phyloP scores from a whole-genome alignment of 208 protist genomes.

The Leishmania braziliensis region DNA sequence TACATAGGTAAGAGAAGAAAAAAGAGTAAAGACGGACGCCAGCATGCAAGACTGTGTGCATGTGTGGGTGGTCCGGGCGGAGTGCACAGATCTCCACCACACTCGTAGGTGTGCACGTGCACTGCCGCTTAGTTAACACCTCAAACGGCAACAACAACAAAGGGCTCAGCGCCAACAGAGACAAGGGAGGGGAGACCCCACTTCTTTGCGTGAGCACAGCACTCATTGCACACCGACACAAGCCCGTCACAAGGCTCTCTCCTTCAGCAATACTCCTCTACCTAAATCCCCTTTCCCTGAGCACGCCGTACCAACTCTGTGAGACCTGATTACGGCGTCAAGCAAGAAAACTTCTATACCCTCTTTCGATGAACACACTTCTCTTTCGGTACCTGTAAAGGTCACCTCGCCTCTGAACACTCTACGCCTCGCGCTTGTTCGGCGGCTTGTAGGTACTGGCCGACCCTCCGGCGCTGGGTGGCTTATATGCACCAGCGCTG shows the following conservation, averaged over 20 bases:
- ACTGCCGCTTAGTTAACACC: no score
- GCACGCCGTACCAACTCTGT: not conserved
- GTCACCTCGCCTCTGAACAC: not conserved
- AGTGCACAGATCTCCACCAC: not conserved
- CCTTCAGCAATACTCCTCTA: not conserved
- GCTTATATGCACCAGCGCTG: conserved; percentile 12
- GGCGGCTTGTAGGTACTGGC: conserved; percentile 17
- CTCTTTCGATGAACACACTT: not conserved
- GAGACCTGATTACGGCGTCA: not conserved
- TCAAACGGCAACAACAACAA: not conserved
- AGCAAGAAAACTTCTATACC: not conserved
- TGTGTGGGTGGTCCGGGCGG: not conserved
- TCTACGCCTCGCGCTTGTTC: conserved; percentile 33
- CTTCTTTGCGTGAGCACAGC: not conserved
- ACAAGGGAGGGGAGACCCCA: not conserved
- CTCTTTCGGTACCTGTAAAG: no score
- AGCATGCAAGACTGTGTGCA: not conserved
- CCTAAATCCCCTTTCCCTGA: not conserved
- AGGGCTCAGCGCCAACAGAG: not conserved
- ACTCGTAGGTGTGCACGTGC: no score
- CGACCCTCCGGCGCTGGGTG: not conserved
- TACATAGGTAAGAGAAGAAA: not conserved
- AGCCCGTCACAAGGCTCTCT: not conserved
- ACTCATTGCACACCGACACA: not conserved
- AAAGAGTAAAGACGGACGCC: not conserved